These are phyloP conservation scores for Paramecium bursaria DNA, from an alignment of 73 alveolate genomes.

Conservation along the genomic window DNA sequence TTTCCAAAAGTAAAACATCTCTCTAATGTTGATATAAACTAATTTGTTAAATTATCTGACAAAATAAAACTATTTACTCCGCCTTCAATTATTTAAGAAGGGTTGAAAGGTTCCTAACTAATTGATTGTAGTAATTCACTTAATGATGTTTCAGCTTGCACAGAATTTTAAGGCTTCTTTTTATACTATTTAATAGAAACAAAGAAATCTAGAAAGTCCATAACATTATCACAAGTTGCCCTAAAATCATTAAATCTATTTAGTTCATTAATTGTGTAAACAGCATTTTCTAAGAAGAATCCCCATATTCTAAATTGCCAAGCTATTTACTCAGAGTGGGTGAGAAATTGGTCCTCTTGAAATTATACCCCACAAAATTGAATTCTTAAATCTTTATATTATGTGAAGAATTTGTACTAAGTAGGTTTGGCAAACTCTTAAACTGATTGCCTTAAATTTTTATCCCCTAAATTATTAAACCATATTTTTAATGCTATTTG, in stretches of 20 bases:
- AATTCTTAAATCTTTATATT: too few relatives aligned
- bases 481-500: slow-evolving; percentile 7
- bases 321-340: slow-evolving; percentile 12
- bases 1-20: slow-evolving; percentile 6
- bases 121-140: slow-evolving; percentile 5
- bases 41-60: slow-evolving; percentile 5
- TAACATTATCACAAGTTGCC: background rate
- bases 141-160: slow-evolving; percentile 14
- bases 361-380: too few relatives aligned
- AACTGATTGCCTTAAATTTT: background rate
- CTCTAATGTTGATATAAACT: slow-evolving; percentile 2
- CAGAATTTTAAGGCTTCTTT: background rate
- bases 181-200: background rate
- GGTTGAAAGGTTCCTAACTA: slow-evolving; percentile 45
- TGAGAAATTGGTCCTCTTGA: too few relatives aligned
- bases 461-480: background rate
- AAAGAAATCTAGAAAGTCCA: background rate
- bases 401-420: too few relatives aligned
- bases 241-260: slow-evolving; percentile 13
- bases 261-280: slow-evolving; percentile 12
- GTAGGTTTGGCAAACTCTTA: too few relatives aligned
- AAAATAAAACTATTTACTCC: background rate
- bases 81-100: background rate
- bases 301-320: slow-evolving; percentile 42
- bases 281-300: background rate